phyloP scores from a whole-genome alignment of 352 stramenopile species.

The Globisporangium parvum region DNA sequence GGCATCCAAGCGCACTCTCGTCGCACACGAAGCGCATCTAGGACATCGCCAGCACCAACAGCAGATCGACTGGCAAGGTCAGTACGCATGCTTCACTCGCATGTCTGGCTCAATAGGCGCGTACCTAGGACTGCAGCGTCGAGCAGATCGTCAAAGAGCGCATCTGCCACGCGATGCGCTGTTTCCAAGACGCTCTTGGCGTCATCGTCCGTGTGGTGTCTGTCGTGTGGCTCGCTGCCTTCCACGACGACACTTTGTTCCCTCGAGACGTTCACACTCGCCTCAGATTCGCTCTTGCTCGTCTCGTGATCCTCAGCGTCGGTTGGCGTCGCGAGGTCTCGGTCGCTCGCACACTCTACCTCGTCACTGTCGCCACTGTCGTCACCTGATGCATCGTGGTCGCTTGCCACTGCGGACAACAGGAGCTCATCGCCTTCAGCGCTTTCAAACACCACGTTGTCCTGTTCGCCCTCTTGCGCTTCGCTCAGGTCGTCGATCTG shows the following conservation, averaged over 20 bases:
- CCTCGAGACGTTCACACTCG: no score
- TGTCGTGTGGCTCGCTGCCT: no score
- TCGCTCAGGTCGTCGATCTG: background rate
- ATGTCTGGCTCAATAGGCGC: background rate
- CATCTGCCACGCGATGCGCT: constrained; percentile 14
- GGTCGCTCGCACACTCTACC: no score
- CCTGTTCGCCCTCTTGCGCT: background rate
- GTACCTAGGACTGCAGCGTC: constrained; percentile 16
- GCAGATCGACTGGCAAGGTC: no score
- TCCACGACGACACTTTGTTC: no score
- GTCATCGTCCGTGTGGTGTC: background rate
- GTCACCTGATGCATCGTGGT: background rate
- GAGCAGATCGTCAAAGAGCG: constrained; percentile 21
- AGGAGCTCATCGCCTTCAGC: background rate
- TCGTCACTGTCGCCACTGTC: background rate
- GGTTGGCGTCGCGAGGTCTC: no score
- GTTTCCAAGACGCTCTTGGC: background rate
- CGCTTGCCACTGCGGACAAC: background rate
- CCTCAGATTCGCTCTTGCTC: no score
- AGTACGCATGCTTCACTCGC: no score
- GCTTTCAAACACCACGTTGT: background rate
- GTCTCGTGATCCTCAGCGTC: no score
- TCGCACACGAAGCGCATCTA: no score
- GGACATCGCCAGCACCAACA: no score
- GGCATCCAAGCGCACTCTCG: no score